Evolutionary conservation across 176 grass and related monocot genomes (phyloP).

Genomic region (Chrysopogon serrulatus): DNA sequence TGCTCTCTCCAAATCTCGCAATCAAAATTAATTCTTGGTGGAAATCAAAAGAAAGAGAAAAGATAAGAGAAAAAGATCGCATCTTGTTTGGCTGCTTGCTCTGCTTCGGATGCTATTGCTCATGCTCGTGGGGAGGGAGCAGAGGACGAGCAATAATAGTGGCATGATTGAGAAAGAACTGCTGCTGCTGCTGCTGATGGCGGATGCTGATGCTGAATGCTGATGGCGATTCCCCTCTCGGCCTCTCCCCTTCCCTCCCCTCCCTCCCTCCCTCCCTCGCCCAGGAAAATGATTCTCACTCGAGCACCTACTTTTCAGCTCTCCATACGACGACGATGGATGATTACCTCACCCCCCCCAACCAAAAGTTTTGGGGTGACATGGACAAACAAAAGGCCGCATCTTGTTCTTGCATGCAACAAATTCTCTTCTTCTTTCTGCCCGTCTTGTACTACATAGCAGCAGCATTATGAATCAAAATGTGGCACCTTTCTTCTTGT

Average conservation of each 20-base stretch:
- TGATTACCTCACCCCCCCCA: constrained; percentile 27
- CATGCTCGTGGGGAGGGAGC: constrained; percentile 45
- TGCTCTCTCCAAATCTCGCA: not conserved
- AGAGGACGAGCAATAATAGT: constrained; percentile 46
- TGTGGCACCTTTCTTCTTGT: not conserved
- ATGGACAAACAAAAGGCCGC: not conserved
- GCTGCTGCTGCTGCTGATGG: constrained; percentile 2
- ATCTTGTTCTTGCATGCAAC: constrained; percentile 22
- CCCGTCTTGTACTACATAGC: not conserved
- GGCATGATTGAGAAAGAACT: constrained; percentile 48
- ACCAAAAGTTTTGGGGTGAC: not conserved
- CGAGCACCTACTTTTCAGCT: constrained; percentile 12
- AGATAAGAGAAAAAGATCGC: not conserved
- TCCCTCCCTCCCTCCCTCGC: not conserved
- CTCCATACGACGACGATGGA: not conserved
- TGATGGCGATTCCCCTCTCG: constrained; percentile 17
- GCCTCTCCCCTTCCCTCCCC: rapidly evolving
- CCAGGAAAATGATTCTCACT: not conserved
- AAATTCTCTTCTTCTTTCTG: not conserved
- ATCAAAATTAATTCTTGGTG: not conserved
- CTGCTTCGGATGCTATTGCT: constrained; percentile 21
- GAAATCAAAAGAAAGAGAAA: not conserved
- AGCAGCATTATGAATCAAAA: not conserved
- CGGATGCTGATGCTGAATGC: not conserved
- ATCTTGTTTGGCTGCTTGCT: not conserved